Evolutionary conservation across 805 yeast species (phyloP), one percentile per base, ranked within the genome.

Genomic region (Pichia paraexigua): DNA sequence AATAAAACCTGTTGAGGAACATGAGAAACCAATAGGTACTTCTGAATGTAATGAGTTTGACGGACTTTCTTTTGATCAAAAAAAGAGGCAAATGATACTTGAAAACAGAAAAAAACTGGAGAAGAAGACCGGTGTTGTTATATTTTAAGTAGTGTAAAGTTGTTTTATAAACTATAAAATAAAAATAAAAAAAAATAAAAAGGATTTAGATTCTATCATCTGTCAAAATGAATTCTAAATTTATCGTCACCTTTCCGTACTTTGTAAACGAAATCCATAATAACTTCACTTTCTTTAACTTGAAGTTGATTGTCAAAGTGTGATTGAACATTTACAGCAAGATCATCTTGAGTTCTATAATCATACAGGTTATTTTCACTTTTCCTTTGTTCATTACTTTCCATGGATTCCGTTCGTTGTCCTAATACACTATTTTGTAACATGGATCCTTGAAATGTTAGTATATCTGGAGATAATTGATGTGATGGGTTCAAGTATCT

Each of bases 201-300:
- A n/a, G n/a, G n/a, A n/a, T n/a, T n/a, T n/a, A 24, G 25, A 22
- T 32, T 42, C 43, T 27, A 46, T 35, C 43, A 53, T 47, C 60
- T 62, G 49, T 65, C 69, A 41, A 68, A 68, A 54, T 71, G 72
- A 58, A 77, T 72, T 25, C 66, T 62, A 69, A 66, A 67, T 47
- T 63, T 63, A 46, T 67, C 63, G 47, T 64, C 64, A 60, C 87
- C 87, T 62, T 88, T 84, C 61, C 81, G 82, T 49, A 88, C 90
- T 60, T 87, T 83, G 70, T 92, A 94, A 50, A 94, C 73, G 64
- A 92, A 94, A 60, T 87, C 90, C 39, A 96, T 88, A 41, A 92
- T 82, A 32, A 86, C 81, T 60, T 92, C 98, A 52, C 84, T 81
- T 62, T 92, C 99, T 59, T 87, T 82, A 4, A 82, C 80, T 13